These are phyloP conservation scores for Poterioochromonas sp. DNA, from an alignment of 352 stramenopile genomes.

Conservation along the genomic window DNA sequence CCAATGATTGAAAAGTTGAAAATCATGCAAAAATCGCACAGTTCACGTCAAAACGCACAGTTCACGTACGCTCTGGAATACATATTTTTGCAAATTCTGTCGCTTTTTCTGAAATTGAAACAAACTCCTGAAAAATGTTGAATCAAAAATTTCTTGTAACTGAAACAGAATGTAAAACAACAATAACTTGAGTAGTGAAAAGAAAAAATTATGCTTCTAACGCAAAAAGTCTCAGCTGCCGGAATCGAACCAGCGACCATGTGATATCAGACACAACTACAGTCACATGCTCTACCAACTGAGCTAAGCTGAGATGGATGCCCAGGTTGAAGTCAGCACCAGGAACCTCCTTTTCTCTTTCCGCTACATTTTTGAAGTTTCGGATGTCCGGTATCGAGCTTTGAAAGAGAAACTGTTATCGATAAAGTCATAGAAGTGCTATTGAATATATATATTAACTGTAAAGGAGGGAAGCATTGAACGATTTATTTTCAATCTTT, in stretches of 20 bases:
- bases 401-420: conserved; percentile 15
- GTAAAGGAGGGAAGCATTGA: conserved; percentile 11
- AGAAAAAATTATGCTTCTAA: conserved; percentile 18
- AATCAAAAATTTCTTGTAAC: neutral
- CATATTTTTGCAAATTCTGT: neutral
- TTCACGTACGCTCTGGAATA: conserved; percentile 7
- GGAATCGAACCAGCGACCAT: conserved; percentile 8
- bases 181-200: neutral
- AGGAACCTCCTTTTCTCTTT: conserved; percentile 6
- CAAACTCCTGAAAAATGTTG: neutral
- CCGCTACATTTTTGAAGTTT: conserved; percentile 12
- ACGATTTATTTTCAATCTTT: conserved; percentile 18
- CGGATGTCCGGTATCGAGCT: conserved; percentile 1
- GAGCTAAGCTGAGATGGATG: conserved; percentile 6
- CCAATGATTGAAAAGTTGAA: too few species aligned
- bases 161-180: neutral
- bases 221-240: conserved; percentile 8
- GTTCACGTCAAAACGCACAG: conserved; percentile 10
- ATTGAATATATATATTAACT: conserved; percentile 19
- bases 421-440: conserved; percentile 14
- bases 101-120: neutral
- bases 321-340: neutral
- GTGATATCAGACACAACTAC: conserved; percentile 13
- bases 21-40: conserved; percentile 14
- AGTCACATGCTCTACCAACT: conserved; percentile 11